Percentiles rank a stretch among this genome's conserved stretches.
These are phyloP conservation scores for Crithidia fasciculata DNA, from an alignment of 208 protist species.

Conservation along the genomic window DNA sequence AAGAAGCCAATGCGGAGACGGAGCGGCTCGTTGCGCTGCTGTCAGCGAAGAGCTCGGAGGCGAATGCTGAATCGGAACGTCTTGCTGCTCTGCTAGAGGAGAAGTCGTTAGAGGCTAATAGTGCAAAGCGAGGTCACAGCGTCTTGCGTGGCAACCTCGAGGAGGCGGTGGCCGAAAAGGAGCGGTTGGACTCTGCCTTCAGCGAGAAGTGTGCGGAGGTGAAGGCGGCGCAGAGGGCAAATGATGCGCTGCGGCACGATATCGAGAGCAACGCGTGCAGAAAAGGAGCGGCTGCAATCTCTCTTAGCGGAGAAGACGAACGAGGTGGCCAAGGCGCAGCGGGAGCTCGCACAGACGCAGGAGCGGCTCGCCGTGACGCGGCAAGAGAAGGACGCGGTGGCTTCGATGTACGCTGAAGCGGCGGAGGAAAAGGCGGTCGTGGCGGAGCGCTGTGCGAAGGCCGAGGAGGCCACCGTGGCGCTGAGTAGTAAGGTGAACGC, in stretches of 20 bases:
- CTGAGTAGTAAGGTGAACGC: slow-evolving; percentile 9
- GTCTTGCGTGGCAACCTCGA: slow-evolving; percentile 2
- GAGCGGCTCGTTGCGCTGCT: background rate
- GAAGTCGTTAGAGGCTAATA: background rate
- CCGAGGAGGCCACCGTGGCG: background rate
- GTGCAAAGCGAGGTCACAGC: background rate
- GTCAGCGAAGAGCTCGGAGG: background rate
- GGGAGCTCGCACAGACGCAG: background rate
- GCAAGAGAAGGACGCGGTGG: slow-evolving; percentile 8
- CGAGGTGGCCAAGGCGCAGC: background rate
- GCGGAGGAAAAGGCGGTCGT: slow-evolving; percentile 7
- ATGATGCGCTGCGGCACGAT: background rate
- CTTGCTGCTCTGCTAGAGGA: background rate
- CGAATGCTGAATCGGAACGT: background rate
- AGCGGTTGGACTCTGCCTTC: background rate
- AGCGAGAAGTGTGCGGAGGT: background rate
- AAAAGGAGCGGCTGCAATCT: slow-evolving; percentile 15
- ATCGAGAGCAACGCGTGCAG: background rate
- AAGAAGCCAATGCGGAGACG: background rate
- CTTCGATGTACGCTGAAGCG: background rate
- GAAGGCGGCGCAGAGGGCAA: background rate
- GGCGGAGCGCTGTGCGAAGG: slow-evolving; percentile 11
- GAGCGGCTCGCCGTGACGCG: background rate
- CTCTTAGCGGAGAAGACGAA: slow-evolving; percentile 7
- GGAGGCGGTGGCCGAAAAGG: slow-evolving; percentile 9